Percentiles rank a stretch among this genome's conserved stretches.
Evolutionary conservation across 306 rosid genomes (phyloP).

Genomic region (Albizia julibrissin): DNA sequence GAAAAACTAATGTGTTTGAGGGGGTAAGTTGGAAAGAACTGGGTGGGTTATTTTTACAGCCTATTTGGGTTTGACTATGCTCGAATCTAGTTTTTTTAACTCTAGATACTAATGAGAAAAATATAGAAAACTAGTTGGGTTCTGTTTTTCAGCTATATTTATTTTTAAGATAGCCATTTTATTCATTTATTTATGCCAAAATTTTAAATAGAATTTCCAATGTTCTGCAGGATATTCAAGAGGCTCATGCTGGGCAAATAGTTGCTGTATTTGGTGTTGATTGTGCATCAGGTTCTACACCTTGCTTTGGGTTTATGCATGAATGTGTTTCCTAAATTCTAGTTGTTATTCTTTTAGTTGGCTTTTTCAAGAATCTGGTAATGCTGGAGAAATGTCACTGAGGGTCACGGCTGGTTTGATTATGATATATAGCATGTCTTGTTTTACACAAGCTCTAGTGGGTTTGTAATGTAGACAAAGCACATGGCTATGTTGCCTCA

Average conservation of each 20-base stretch:
- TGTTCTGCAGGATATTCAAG: constrained; percentile 80
- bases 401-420: background rate
- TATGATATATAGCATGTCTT: background rate
- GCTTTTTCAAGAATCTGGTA: constrained; percentile 11
- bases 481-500: no score
- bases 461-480: background rate
- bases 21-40: background rate
- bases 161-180: background rate
- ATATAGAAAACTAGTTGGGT: background rate
- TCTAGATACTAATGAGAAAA: background rate
- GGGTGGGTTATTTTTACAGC: background rate
- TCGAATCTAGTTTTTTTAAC: background rate
- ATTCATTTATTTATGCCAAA: background rate
- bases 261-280: constrained; percentile 99
- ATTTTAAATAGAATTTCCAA: constrained; percentile 17
- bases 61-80: background rate
- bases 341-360: background rate
- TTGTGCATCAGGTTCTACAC: constrained; percentile 92
- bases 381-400: background rate
- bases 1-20: background rate
- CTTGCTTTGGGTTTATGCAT: constrained; percentile 22
- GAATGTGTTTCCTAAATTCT: constrained; percentile 10
- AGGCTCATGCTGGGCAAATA: constrained; percentile 98
- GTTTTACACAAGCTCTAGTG: background rate
- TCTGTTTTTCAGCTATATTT: constrained; percentile 13